Evolutionary conservation across 495 filamentous ascomycete species (phyloP), one percentile per base, ranked within the genome.

Genomic region (Viridothelium virens): DNA sequence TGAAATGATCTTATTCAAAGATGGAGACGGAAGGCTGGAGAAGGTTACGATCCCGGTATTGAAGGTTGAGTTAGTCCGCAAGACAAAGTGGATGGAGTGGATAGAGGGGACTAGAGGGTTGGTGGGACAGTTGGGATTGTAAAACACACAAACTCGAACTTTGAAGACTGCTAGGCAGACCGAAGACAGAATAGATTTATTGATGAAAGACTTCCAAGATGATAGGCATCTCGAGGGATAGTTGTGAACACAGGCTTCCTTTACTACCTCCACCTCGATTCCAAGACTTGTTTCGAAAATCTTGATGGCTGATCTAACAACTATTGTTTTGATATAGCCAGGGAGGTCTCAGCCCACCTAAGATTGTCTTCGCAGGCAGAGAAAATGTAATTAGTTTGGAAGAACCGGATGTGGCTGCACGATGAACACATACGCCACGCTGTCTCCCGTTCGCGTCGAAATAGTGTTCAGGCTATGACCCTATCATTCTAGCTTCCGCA

Each of bases 1-100:
- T 62, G 74, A 77, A 63, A 25, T 76, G 16, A 70, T 74, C 1
- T 72, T 77, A 38, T 75, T 71, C 71, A 65, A 64, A 31, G 70
- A 69, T 2, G 66, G 65, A 36, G 66, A 62, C 16, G 56, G 38
- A 6, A 56, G 6, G 2, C 11, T 71, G 16, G 64, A 70, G 2
- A 62, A 50, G 5, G 50, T 75, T 2, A 71, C 73, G 64, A 59
- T 77, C 38, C 61, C 72, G n/a, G 75, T 65, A 33, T 77, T 70
- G 61, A 67, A 67, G 56, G 69, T 70, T 39, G 69, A 34, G 18
- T 68, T 72, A 66, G 63, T 62, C 6, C 39, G 65, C 50, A 64
- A 66, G 46, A 56, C 25, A 18, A 33, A 14, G 10, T 10, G n/a
- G 53, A 59, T 34, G 31, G 53, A 33, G 6, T 59, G 11, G 7